Evolutionary conservation across 164 flowering plant species (phyloP), one percentile per base, ranked within the genome.

Genomic region (Aristolochia californica): DNA sequence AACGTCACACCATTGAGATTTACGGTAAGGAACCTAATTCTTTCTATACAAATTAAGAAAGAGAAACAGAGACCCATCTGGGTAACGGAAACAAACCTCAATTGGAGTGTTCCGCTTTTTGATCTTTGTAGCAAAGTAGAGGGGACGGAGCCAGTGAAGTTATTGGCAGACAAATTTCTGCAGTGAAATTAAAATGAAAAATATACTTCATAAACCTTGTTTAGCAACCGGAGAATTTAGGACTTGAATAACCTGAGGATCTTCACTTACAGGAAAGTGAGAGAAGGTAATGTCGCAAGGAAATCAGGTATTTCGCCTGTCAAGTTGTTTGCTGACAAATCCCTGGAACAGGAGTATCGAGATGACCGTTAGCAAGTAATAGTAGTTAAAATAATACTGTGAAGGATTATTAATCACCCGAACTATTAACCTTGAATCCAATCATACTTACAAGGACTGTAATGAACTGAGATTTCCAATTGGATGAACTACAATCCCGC

Each of bases 141-240:
- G 20, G 43, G 57, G 27, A 54, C 43, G 5, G 57, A 14, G 15
- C 21, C 57, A 5, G 26, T 30, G 57, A 54, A 34, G 16, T 54
- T 30, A 34, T 54, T 54, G 10, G 43, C 57, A 14, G 57, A 54
- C 28, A 54, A 28, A 16, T 54, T 54, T 5, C 57, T 54, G 43
- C 27, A 22, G 10, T 12, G 23, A 11, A 34, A 34, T 34, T 34
- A 34, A 8, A 34, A 8, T 12, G 10, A 34, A 3, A 34, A 7
- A 0, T 12, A 34, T 34, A 8, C 40, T 3, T 9, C 5, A 34
- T 9, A 34, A 34, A 34, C 10, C 40, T 4, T 34, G 40, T n/a
- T 34, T 2, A 5, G 40, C 40, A 34, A 34, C 40, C 10, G 10
- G 40, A 7, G 40, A 34, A 12, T 34, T 0, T 34, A 12, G 40